Conservation (phyloP, 2,329 filamentous ascomycete species). For the Capronia coronata region DNA sequence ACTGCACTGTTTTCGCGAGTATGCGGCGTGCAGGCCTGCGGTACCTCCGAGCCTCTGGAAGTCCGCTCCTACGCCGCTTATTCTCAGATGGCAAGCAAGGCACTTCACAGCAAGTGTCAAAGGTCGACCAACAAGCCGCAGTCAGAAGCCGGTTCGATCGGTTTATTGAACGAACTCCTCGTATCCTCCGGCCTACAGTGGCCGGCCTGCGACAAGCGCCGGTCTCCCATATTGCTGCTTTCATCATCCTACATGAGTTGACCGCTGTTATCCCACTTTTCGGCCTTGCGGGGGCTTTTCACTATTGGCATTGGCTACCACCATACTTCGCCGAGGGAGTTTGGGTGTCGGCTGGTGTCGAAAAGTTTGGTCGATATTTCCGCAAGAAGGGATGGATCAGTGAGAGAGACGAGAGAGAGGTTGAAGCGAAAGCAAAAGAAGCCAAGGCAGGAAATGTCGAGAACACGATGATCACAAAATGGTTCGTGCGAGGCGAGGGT, state of each 20-base stretch:
- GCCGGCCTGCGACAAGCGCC: conserved; percentile 62
- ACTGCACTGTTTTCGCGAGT: background rate
- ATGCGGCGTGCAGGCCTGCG: background rate
- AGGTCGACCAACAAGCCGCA: conserved; percentile 6
- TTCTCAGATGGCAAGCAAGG: conserved; percentile 6
- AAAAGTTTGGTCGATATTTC: conserved; percentile 71
- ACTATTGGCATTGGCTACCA: conserved; percentile 71
- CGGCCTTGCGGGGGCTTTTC: conserved; percentile 67
- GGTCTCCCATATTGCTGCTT: conserved; percentile 73
- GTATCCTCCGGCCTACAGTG: conserved; percentile 22
- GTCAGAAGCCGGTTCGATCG: conserved; percentile 21
- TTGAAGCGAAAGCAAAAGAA: conserved; percentile 33
- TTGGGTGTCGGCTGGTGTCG: conserved; percentile 57
- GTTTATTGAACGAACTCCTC: conserved; percentile 24
- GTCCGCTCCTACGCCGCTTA: conserved; percentile 2
- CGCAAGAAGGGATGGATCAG: conserved; percentile 74
- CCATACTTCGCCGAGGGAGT: conserved; percentile 47
- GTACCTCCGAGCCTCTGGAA: background rate
- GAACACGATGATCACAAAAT: conserved; percentile 8
- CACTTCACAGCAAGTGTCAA: conserved; percentile 1
- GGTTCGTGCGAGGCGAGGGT: conserved; percentile 33
- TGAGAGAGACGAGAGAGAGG: conserved; percentile 43
- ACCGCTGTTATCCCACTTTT: conserved; percentile 78
- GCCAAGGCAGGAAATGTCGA: conserved; percentile 11
- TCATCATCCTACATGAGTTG: conserved; percentile 84